Conservation (phyloP, 1,284 basidiomycete genomes). For the Cryptococcus hybrid region DNA sequence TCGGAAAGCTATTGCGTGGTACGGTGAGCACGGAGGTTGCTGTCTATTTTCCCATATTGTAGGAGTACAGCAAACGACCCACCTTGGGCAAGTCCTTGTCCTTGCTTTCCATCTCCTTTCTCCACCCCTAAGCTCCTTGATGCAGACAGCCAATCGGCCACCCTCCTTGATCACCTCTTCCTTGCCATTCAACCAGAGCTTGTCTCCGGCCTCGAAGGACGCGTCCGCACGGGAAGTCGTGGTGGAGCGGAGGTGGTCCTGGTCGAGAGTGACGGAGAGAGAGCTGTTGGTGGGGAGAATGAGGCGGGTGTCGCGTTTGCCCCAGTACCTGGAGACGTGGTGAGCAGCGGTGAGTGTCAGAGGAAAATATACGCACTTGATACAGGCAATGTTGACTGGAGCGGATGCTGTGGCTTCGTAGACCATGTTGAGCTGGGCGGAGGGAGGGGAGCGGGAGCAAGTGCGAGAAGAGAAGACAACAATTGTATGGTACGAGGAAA, state of each 20-base stretch:
- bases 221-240: constrained; percentile 87
- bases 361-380: constrained; percentile 64
- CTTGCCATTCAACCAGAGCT: constrained; percentile 91
- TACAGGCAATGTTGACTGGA: constrained; percentile 94
- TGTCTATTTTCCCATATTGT: neutral
- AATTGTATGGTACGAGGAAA: no score
- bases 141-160: constrained; percentile 80
- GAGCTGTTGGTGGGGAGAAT: constrained; percentile 98
- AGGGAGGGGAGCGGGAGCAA: no score
- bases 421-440: constrained; percentile 32
- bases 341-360: neutral
- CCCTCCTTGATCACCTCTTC: constrained; percentile 83
- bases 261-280: constrained; percentile 92
- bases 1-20: constrained; percentile 60
- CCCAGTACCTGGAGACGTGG: constrained; percentile 75
- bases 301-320: constrained; percentile 92
- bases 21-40: neutral
- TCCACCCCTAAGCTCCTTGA: constrained; percentile 80
- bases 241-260: constrained; percentile 91
- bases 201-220: constrained; percentile 65
- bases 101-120: constrained; percentile 70
- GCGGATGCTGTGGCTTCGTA: constrained; percentile 88
- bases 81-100: constrained; percentile 66
- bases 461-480: no score
- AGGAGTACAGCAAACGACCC: constrained; percentile 17